phyloP scores from a whole-genome alignment of 1,284 basidiomycete species.

The Spongiforma sp. region DNA sequence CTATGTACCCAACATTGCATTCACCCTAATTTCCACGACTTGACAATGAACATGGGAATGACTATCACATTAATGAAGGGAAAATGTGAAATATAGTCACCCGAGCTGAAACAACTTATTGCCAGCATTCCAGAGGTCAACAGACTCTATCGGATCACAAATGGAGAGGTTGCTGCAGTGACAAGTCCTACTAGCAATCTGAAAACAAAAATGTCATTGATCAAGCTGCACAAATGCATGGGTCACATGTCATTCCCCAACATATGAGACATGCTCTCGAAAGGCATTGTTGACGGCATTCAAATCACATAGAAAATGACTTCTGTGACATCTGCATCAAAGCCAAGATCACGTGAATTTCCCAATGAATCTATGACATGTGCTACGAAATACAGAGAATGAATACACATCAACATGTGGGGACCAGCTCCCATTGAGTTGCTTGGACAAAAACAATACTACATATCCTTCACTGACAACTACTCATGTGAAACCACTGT shows the following conservation, averaged over 20 bases:
- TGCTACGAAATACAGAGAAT: neutral
- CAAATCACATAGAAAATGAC: too few relatives aligned
- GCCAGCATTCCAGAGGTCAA: neutral
- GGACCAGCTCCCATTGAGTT: neutral
- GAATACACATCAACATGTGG: conserved; percentile 1
- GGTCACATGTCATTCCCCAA: too few relatives aligned
- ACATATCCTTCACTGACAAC: neutral
- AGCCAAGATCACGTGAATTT: neutral
- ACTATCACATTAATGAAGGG: neutral
- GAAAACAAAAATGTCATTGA: neutral
- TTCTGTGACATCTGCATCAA: too few relatives aligned
- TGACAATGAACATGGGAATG: neutral
- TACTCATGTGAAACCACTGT: too few relatives aligned
- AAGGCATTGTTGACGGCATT: conserved; percentile 2
- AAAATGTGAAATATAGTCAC: too few relatives aligned
- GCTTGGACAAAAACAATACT: neutral
- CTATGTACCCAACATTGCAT: neutral
- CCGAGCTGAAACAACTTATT: neutral
- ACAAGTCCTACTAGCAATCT: neutral
- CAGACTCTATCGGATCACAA: neutral
- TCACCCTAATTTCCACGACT: neutral
- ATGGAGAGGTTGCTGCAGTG: neutral
- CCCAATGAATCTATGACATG: neutral
- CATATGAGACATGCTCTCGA: neutral
- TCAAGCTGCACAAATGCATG: too few relatives aligned